Evolutionary conservation across 495 filamentous ascomycete genomes (phyloP).

Genomic region (Aspergillus homomorphus): DNA sequence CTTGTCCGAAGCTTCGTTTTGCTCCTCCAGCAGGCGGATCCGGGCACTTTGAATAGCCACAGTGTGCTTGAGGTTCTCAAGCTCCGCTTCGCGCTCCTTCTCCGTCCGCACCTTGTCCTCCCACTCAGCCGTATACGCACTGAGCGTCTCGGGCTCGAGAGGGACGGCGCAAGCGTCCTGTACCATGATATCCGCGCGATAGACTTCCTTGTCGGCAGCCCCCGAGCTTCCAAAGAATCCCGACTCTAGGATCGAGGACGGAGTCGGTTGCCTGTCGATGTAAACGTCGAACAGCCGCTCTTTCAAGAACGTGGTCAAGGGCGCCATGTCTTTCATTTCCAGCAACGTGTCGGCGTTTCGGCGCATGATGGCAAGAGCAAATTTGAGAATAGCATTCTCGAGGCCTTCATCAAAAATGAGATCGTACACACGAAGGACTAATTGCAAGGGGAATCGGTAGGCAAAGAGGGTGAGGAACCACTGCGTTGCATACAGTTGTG

Average conservation of each 20-base stretch:
- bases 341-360: slow-evolving; percentile 81
- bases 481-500: slow-evolving; percentile 93
- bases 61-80: slow-evolving; percentile 68
- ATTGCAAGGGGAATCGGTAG: slow-evolving; percentile 93
- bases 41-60: slow-evolving; percentile 62
- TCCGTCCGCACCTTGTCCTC: slow-evolving; percentile 77
- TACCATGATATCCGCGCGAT: slow-evolving; percentile 88
- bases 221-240: slow-evolving; percentile 95
- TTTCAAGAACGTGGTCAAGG: slow-evolving; percentile 83
- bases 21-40: slow-evolving; percentile 80
- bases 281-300: slow-evolving; percentile 95
- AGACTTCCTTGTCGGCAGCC: slow-evolving; percentile 89
- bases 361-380: slow-evolving; percentile 91
- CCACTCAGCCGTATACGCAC: slow-evolving; percentile 82
- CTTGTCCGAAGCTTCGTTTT: slow-evolving; percentile 81
- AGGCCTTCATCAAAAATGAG: slow-evolving; percentile 93
- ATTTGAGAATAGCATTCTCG: slow-evolving; percentile 84
- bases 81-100: slow-evolving; percentile 75
- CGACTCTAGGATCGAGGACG: slow-evolving; percentile 84
- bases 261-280: slow-evolving; percentile 86
- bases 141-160: slow-evolving; percentile 75
- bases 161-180: slow-evolving; percentile 90
- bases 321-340: slow-evolving; percentile 83
- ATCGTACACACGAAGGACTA: slow-evolving; percentile 95
- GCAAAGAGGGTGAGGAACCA: slow-evolving; percentile 99